Base-by-base conservation (phyloP, 2,329 filamentous ascomycete species). In the Neofusicoccum kwambonambiense region DNA sequence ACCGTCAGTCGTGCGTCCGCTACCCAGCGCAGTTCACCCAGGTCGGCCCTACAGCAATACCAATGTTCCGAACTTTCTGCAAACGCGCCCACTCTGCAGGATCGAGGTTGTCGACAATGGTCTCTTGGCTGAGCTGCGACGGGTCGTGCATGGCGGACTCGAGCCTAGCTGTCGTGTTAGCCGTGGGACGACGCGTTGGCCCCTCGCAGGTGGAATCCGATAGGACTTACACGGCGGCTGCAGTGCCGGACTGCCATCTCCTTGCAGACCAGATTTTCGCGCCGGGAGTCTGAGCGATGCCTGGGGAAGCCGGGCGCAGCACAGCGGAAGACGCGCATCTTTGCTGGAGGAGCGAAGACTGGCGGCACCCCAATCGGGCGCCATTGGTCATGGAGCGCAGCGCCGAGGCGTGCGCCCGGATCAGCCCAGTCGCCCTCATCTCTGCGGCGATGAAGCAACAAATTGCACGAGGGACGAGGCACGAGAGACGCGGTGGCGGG, bases 61-160 rank as follows among this genome's bases (percentile, higher is more conserved):
- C 95, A 78, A 99, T 99, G 78, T 99, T 99, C 69, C 95, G 88
- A 66, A 98, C 91, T 80, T 86, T 88, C 61, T 90, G 87, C 68
- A 99, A 80, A 67, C 94, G 87, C 68, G 88, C 84, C 65, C 87
- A 88, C 80, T 99, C 95, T 67, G 89, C 86, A 37, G 91, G 87
- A 71, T 89, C 87, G 78, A 97, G 89, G 75, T 93, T 93, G 70
- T 90, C 87, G 62, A 93, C 89, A 68, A 96, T 89, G 17, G 84
- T 83, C 64, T 87, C 83, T 74, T 89, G 86, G 2, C 86, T 82
- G 60, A 90, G 79, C 50, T 78, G 76, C 47, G 82, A 81, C 8
- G 87, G 86, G 69, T 86, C 82, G 58, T 82, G 80, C 47, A 82
- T 80, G 15, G 86, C 87, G 69, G 87, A 80, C 72, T 88, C 85